phyloP scores from a whole-genome alignment of 106 monocot species.

The Alisma plantagoaquatica region DNA sequence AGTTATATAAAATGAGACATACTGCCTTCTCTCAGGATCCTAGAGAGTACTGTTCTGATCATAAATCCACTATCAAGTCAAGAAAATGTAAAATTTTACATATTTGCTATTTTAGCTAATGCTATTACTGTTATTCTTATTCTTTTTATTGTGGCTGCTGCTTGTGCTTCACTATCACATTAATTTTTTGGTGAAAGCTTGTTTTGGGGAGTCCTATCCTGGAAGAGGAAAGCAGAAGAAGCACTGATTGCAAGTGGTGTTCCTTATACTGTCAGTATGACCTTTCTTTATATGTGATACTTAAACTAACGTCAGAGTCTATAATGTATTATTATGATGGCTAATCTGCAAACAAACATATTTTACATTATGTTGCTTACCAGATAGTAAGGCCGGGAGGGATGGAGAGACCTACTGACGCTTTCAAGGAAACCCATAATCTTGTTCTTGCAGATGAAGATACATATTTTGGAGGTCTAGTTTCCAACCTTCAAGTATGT shows the following conservation, averaged over 20 bases:
- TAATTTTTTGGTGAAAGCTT: conserved; percentile 30
- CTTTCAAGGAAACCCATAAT: conserved; percentile 97
- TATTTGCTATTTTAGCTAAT: too few species aligned
- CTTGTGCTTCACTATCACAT: too few species aligned
- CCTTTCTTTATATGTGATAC: neutral
- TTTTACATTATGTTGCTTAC: neutral
- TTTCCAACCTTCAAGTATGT: conserved; percentile 90
- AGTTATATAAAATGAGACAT: too few species aligned
- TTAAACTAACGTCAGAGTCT: too few species aligned
- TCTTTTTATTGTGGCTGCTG: too few species aligned
- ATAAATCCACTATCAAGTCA: too few species aligned
- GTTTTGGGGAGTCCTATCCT: conserved; percentile 88
- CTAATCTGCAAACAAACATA: too few species aligned
- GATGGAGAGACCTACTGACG: conserved; percentile 95
- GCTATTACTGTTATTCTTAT: too few species aligned
- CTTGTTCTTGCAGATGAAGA: conserved; percentile 78
- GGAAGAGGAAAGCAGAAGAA: conserved; percentile 98
- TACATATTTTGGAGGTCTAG: conserved; percentile 77
- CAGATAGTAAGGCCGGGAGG: conserved; percentile 98
- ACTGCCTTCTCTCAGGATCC: too few species aligned
- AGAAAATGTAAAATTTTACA: too few species aligned
- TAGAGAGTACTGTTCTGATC: too few species aligned
- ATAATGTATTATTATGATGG: neutral
- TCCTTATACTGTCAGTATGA: conserved; percentile 69
- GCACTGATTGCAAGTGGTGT: conserved; percentile 78